Conservation (phyloP, 768 basidiomycete species). For the Rhizopogon sp. region DNA sequence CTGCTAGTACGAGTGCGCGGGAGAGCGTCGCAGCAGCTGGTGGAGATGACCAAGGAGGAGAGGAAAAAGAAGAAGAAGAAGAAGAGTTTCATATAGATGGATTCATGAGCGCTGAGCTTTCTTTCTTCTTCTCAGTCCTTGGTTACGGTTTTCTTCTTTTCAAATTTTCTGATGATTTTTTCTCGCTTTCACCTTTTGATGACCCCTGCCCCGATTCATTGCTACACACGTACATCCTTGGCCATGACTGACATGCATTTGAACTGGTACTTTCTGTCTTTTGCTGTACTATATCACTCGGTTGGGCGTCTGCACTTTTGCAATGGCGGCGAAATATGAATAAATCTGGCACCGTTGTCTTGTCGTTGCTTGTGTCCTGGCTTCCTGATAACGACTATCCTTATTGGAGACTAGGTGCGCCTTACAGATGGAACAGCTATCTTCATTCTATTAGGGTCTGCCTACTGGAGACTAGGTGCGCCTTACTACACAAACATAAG, state of each 20-base stretch:
- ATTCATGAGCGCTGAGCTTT: conserved; percentile 4
- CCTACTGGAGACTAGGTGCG: too few relatives aligned
- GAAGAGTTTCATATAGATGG: conserved; percentile 47
- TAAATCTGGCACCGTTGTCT: too few relatives aligned
- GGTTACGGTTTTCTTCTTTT: neutral
- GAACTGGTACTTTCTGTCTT: neutral
- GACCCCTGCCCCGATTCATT: neutral
- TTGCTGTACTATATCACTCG: neutral
- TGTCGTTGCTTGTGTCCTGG: too few relatives aligned
- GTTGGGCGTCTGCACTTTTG: neutral
- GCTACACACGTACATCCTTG: too few relatives aligned
- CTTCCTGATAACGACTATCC: too few relatives aligned
- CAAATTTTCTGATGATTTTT: neutral
- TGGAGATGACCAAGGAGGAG: conserved; percentile 39
- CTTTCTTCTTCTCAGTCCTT: conserved; percentile 3
- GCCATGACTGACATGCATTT: neutral
- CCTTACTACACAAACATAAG: too few relatives aligned
- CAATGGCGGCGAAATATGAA: too few relatives aligned
- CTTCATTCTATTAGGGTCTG: too few relatives aligned
- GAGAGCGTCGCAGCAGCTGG: conserved; percentile 25
- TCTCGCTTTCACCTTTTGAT: neutral
- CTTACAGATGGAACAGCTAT: too few relatives aligned
- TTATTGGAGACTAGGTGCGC: too few relatives aligned
- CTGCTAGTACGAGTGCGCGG: neutral
- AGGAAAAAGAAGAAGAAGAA: conserved; percentile 55